Base-by-base conservation (phyloP, 345 rosid species). In the Schrenkiella parvula region DNA sequence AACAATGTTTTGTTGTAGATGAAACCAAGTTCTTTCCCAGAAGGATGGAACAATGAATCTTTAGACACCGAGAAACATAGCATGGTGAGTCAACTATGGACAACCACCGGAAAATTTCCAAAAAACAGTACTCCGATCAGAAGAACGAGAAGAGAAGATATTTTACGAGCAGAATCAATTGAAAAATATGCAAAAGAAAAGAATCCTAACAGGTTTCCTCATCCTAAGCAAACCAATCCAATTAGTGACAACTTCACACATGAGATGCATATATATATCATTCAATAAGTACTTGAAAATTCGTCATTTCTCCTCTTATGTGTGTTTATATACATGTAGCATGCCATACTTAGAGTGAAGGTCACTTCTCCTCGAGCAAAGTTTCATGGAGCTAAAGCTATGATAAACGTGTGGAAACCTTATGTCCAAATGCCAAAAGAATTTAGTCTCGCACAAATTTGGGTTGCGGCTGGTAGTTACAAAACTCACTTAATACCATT, bases 371-470 rank as follows among this genome's bases (percentile, higher is more conserved):
- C 38, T 0, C 1, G 5, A 1, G 55, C 3, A 41, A 54, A 4
- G 6, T 68, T 68, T 68, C 52, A 29, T 41, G 72, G 54, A 68
- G 15, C 31, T 7, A 1, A 9, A 13, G 17, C 64, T 0, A 0
- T 0, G 2, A 42, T 68, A 68, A 68, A 68, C 3, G 54, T 54
- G 22, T 68, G 64, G 54, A 54, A 29, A 7, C 63, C 64, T 18
- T 18, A 28, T 6, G n/a, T 68, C 21, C 13, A 68, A 54, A 28
- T 5, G 0, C 25, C 25, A 68, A 18, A 3, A 55, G 72, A 68
- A 4, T 55, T 41, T 28, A 54, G 72, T n/a, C 11, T 68, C 41
- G 54, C 72, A 55, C 72, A 68, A 42, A 28, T 54, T 3, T 67
- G 63, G 72, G 6, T 54, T 15, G 1, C 1, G 6, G 62, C 31